Evolutionary conservation across 2,329 filamentous ascomycete species (phyloP), one percentile per base, ranked within the genome.

Genomic region (Arthrobotrys pseudoclavata): DNA sequence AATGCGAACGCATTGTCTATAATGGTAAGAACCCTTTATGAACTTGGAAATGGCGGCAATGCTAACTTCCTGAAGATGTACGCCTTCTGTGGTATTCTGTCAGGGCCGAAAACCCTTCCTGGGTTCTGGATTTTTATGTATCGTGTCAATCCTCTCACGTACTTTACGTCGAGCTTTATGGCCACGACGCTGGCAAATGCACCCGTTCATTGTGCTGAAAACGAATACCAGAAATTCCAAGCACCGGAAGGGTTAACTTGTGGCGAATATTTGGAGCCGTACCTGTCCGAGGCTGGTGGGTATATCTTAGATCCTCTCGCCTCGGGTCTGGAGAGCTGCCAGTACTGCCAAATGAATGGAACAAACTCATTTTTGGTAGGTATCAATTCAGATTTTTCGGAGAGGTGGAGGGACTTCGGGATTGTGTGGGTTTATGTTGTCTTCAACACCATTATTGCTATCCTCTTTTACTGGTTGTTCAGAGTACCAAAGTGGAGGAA

Each of bases 101-200:
- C 89, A 29, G 85, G 85, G 4, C 90, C 91, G 0, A 83, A 84
- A 2, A 83, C 84, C 1, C 87, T 95, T 40, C 91, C 92, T 0
- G 85, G 88, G 9, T 94, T 94, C 86, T 95, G 92, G 91, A 90
- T 91, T 80, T 93, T 93, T 86, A 92, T 94, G 90, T 95, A 95
- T 84, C 89, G 91, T 55, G 85, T 94, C 60, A 93, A 90, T 0
- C 93, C 94, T 0, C 92, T 97, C 81, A 94, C 91, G 0, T 97
- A 97, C 82, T 85, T 95, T n/a, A 88, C 95, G 22, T 87, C 87
- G 6, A 91, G 90, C 24, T 89, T 97, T 85, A 83, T 95, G 0
- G 87, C 90, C 0, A 88, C 88, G 0, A 92, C 88, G 1, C 85
- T 97, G 2, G 91, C 91, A 53, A 90, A 91, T 81, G 88, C 88